Conservation (phyloP, 495 filamentous ascomycete genomes). For the Penicillium cataractarum region DNA sequence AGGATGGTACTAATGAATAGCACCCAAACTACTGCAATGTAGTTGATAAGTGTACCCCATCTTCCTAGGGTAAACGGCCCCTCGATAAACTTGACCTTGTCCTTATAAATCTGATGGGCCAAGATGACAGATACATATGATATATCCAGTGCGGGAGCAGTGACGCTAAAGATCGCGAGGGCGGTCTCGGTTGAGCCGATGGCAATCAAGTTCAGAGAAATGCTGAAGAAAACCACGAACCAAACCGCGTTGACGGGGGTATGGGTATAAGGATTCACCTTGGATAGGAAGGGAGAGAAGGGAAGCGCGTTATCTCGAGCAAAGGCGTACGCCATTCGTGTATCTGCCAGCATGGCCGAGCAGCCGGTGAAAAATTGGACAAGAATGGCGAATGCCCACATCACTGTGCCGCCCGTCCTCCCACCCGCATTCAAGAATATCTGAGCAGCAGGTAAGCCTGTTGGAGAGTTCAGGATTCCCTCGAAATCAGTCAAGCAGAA, state of each 20-base stretch:
- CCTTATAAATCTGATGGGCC: slow-evolving; percentile 62
- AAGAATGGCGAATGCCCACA: slow-evolving; percentile 72
- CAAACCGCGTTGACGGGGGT: slow-evolving; percentile 73
- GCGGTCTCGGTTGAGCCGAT: slow-evolving; percentile 70
- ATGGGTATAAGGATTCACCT: slow-evolving; percentile 59
- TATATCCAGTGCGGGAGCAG: slow-evolving; percentile 69
- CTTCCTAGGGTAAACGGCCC: slow-evolving; percentile 67
- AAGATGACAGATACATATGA: slow-evolving; percentile 72
- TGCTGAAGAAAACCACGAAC: slow-evolving; percentile 69
- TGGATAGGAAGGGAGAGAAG: slow-evolving; percentile 65
- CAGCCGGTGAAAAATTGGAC: slow-evolving; percentile 75
- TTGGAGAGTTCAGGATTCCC: slow-evolving; percentile 60
- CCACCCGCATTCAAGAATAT: slow-evolving; percentile 73
- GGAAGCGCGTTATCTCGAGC: slow-evolving; percentile 70
- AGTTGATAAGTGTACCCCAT: slow-evolving; percentile 63
- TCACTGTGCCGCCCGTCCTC: slow-evolving; percentile 59
- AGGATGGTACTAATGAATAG: slow-evolving; percentile 68
- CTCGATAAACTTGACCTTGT: slow-evolving; percentile 60
- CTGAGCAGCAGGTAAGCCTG: slow-evolving; percentile 69
- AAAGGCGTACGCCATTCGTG: slow-evolving; percentile 75
- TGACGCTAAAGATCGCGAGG: slow-evolving; percentile 71
- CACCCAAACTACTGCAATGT: slow-evolving; percentile 65
- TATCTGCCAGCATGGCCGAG: slow-evolving; percentile 71
- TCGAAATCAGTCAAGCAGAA: slow-evolving; percentile 72
- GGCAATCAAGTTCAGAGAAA: slow-evolving; percentile 65